A percentile compares a stretch with the other conserved stretches of the same genome.
Conservation (phyloP, 148 eudicot genomes). For the Rheum nobile region DNA sequence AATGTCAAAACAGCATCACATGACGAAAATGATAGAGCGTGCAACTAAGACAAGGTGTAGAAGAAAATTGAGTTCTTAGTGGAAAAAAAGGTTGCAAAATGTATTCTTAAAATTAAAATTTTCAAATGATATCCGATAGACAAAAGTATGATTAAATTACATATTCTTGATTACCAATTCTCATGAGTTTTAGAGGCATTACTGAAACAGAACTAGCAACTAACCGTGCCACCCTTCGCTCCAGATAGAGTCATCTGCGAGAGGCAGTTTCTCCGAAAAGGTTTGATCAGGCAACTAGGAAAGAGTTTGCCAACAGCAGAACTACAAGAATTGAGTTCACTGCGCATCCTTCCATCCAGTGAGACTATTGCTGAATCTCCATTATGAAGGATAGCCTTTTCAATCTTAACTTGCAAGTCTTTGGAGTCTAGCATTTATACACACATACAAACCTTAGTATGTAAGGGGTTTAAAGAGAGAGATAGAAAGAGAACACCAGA, state of each 20-base stretch:
- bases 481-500: background rate
- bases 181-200: background rate
- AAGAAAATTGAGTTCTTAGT: background rate
- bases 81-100: background rate
- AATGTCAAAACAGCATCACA: background rate
- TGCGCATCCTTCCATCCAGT: constrained; percentile 87
- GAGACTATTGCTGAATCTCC: constrained; percentile 63
- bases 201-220: constrained; percentile 17
- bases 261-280: constrained; percentile 85
- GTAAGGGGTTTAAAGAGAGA: constrained; percentile 3
- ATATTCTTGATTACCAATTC: background rate
- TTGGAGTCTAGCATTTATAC: constrained; percentile 28
- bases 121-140: background rate
- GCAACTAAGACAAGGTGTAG: background rate
- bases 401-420: constrained; percentile 65
- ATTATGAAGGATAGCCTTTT: constrained; percentile 58
- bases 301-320: constrained; percentile 55
- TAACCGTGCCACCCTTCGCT: constrained; percentile 95
- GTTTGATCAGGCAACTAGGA: constrained; percentile 60
- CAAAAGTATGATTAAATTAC: background rate
- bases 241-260: constrained; percentile 94
- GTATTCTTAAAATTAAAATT: background rate
- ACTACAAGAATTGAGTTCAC: constrained; percentile 45
- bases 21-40: background rate
- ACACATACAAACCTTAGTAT: background rate